Evolutionary conservation across 257 asterid species (phyloP), one percentile per base, ranked within the genome.

Genomic region (Mentha longifolia): DNA sequence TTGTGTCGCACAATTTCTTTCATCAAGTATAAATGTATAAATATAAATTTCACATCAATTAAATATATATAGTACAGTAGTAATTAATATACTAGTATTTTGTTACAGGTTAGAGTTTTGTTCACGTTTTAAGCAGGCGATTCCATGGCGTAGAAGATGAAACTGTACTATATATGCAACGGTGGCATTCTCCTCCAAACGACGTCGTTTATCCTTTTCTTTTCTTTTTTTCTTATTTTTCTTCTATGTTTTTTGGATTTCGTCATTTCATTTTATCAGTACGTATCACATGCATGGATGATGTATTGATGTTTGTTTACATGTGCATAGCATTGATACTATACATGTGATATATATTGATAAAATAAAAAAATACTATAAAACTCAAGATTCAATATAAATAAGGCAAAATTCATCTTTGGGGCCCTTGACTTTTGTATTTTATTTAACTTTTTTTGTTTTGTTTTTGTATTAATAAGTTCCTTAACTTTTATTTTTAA

Each of bases 101-200:
- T 16, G 56, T 69, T 61, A 2, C 85, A 87, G 95, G 85, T 41
- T 33, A 41, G 83, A 85, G 54, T 74, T 89, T 31, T 89, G 67
- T 66, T 84, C 83, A 50, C 82, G 84, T 77, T 77, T 89, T 31
- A 89, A 81, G 83, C 83, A 82, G 22, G 92, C 74, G 6, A 74
- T 84, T 11, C 83, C 83, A 17, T 79, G 91, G 96, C 83, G 84
- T 3, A 68, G 82, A 37, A 75, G 87, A 43, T 66, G 58, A 47
- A 20, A 45, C 15, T 10, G n/a, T 9, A 31, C 17, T 39, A 28
- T 3, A 28, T n/a, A n/a, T n/a, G 43, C 28, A 3, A 60, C 31
- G 37, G 35, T 57, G 62, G 20, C 41, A 15, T 25, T 59, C 45
- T 59, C 63, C 33, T 33, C 65, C 28, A 59, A 28, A 33, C 47